These are phyloP conservation scores for Gossypium sturtianum DNA, from an alignment of 345 rosid species.

Conservation along the genomic window DNA sequence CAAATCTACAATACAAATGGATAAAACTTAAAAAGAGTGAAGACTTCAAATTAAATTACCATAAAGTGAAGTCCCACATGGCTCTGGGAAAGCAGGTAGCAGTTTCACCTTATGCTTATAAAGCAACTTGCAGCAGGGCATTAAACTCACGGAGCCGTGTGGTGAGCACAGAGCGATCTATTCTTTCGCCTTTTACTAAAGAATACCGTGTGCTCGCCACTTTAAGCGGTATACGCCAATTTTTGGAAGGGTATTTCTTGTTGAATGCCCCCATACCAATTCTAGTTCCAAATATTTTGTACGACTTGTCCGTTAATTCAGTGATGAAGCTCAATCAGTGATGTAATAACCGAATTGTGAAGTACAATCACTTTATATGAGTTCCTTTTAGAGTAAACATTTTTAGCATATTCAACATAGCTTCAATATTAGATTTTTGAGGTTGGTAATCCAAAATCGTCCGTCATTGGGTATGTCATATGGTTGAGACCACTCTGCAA, in stretches of 20 bases:
- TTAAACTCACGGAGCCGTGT: neutral
- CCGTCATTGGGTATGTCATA: conserved; percentile 7
- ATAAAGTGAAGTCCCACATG: neutral
- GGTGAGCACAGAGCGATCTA: conserved; percentile 27
- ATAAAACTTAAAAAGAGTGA: neutral
- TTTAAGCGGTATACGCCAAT: neutral
- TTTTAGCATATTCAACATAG: no score
- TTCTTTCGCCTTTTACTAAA: conserved; percentile 52
- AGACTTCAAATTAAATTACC: neutral
- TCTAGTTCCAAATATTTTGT: neutral
- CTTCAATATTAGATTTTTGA: no score
- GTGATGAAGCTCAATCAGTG: no score
- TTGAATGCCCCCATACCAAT: neutral
- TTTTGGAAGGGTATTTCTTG: neutral
- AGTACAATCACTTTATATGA: no score
- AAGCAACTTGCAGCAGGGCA: neutral
- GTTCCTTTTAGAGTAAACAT: no score
- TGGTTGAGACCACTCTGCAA: conserved; percentile 12
- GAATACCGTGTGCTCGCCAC: conserved; percentile 31
- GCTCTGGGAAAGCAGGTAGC: neutral
- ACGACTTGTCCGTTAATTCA: no score
- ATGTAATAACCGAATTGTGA: no score
- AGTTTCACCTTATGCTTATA: neutral
- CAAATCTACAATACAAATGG: neutral
- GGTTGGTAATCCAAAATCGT: no score